Evolutionary conservation across 371 early-diverging fungal species (phyloP).

Genomic region (Syncephalastrum contaminatum): DNA sequence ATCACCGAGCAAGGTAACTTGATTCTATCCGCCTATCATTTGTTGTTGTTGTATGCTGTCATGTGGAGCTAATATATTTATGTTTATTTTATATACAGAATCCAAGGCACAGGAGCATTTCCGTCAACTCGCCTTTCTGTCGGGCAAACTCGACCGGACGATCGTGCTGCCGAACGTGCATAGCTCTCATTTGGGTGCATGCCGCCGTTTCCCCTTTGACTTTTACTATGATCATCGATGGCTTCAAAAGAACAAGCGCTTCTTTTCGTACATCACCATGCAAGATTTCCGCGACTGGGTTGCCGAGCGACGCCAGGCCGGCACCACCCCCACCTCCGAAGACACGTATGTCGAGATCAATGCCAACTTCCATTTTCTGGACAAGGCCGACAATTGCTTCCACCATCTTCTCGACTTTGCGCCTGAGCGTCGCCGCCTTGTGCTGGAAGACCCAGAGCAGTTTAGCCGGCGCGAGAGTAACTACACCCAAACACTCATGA

Average conservation of each 20-base stretch:
- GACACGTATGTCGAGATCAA: conserved; percentile 34
- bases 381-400: conserved; percentile 25
- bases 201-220: conserved; percentile 25
- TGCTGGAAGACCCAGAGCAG: conserved; percentile 24
- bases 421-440: conserved; percentile 9
- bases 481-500: conserved; percentile 28
- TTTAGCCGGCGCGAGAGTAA: conserved; percentile 19
- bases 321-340: conserved; percentile 28
- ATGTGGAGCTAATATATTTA: not conserved
- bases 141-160: conserved; percentile 32
- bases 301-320: conserved; percentile 14
- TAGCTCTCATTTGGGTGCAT: conserved; percentile 27
- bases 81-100: conserved; percentile 11
- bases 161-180: conserved; percentile 35
- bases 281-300: conserved; percentile 24
- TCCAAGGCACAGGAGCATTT: conserved; percentile 41
- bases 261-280: conserved; percentile 28
- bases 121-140: conserved; percentile 33
- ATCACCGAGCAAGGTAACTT: conserved; percentile 44
- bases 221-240: conserved; percentile 27
- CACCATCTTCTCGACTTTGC: conserved; percentile 18
- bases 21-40: not conserved
- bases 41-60: not conserved
- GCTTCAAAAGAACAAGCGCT: conserved; percentile 20
- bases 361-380: conserved; percentile 27